These are phyloP conservation scores for Arthroderma sp. DNA, from an alignment of 2,329 filamentous ascomycete species.

Conservation along the genomic window DNA sequence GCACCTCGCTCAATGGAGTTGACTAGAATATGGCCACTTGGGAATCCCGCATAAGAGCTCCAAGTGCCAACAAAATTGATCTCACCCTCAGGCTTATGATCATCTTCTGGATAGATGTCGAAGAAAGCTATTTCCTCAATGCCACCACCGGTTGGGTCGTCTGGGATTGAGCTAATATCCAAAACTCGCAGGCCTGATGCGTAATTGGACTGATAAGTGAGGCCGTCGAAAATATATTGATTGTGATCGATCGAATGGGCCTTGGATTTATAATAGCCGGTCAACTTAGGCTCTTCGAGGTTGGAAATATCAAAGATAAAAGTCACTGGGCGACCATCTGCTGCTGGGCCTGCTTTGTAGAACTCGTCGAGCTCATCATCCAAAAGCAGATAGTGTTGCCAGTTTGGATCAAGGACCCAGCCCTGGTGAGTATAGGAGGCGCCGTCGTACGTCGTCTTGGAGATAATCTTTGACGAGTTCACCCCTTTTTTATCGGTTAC, in stretches of 20 bases:
- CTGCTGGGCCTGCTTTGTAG: slow-evolving; percentile 21
- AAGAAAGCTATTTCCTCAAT: slow-evolving; percentile 39
- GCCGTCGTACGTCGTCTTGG: slow-evolving; percentile 42
- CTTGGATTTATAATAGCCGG: slow-evolving; percentile 31
- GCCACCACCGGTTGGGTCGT: slow-evolving; percentile 32
- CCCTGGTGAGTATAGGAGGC: slow-evolving; percentile 48
- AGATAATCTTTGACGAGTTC: slow-evolving; percentile 31
- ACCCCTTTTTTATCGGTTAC: too few relatives aligned
- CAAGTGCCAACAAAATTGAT: slow-evolving; percentile 35
- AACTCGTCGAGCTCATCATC: slow-evolving; percentile 44
- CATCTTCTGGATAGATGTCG: slow-evolving; percentile 40
- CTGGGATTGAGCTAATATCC: slow-evolving; percentile 15
- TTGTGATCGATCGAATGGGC: slow-evolving; percentile 37
- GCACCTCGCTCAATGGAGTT: slow-evolving; percentile 42
- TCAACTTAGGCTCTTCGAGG: slow-evolving; percentile 32
- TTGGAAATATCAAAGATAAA: slow-evolving; percentile 40
- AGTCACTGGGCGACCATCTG: slow-evolving; percentile 35
- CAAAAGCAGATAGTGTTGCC: slow-evolving; percentile 35
- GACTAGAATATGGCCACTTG: slow-evolving; percentile 37
- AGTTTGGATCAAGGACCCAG: slow-evolving; percentile 37
- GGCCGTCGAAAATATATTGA: slow-evolving; percentile 35
- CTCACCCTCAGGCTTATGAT: slow-evolving; percentile 24
- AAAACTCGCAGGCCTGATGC: slow-evolving; percentile 33
- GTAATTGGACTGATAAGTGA: slow-evolving; percentile 40
- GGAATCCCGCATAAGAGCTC: slow-evolving; percentile 38